These are phyloP conservation scores for Nannochloropsis gaditana DNA, from an alignment of 108 stramenopile genomes.

Conservation along the genomic window DNA sequence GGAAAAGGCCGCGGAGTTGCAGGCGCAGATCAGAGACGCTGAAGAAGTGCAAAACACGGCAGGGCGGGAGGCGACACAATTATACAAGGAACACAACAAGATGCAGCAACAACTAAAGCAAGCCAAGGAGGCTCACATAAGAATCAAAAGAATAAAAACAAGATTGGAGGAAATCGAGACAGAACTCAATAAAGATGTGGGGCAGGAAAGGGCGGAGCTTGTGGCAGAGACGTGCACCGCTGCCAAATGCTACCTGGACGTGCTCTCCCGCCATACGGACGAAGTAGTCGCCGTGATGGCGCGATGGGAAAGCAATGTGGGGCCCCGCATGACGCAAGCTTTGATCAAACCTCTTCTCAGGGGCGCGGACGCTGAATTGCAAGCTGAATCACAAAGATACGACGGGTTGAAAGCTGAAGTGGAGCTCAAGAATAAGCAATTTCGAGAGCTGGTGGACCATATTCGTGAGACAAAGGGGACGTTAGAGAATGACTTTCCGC, in stretches of 20 bases:
- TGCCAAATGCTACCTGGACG: neutral
- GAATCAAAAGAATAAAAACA: neutral
- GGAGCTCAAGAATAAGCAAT: neutral
- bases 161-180: neutral
- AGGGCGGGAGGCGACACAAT: neutral
- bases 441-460: neutral
- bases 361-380: neutral
- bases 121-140: neutral
- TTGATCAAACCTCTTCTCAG: neutral
- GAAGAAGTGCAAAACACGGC: conserved; percentile 31
- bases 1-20: conserved; percentile 41
- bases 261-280: neutral
- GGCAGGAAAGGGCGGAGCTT: neutral
- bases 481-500: neutral
- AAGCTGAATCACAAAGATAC: neutral
- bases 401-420: neutral
- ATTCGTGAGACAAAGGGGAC: neutral
- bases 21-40: conserved; percentile 49
- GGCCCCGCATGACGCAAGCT: neutral
- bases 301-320: neutral
- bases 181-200: neutral
- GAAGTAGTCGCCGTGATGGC: neutral
- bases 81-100: conserved; percentile 31
- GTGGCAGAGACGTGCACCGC: neutral
- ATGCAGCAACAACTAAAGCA: conserved; percentile 22